A percentile compares a stretch with the other conserved stretches of the same genome.
phyloP scores from a whole-genome alignment of 805 yeast species.

The Torulaspora franciscae region DNA sequence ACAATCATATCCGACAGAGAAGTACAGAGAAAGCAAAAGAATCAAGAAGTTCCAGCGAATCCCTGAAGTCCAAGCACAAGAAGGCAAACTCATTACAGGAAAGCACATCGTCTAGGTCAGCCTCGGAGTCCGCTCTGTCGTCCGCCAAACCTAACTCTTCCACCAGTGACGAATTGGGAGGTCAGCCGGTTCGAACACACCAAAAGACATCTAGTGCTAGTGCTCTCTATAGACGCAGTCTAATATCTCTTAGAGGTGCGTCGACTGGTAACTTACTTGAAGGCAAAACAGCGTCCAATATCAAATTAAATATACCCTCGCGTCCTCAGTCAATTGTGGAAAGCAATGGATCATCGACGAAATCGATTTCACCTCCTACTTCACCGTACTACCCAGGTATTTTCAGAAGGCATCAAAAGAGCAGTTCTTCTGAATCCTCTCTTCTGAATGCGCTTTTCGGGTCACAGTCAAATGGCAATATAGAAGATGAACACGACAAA shows the following conservation, averaged over 20 bases:
- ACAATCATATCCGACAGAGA: constrained; percentile 25
- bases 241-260: constrained; percentile 32
- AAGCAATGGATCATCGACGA: constrained; percentile 11
- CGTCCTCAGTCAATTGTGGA: constrained; percentile 26
- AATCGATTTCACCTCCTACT: constrained; percentile 24
- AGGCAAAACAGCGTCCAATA: constrained; percentile 16
- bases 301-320: constrained; percentile 29
- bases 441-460: constrained; percentile 38
- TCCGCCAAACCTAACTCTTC: constrained; percentile 8
- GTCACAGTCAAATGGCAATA: constrained; percentile 24
- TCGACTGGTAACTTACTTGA: constrained; percentile 14
- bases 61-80: constrained; percentile 17
- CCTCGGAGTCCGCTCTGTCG: constrained; percentile 29
- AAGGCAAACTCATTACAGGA: constrained; percentile 14
- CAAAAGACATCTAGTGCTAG: constrained; percentile 32
- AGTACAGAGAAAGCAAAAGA: constrained; percentile 22
- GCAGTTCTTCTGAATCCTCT: constrained; percentile 57
- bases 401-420: constrained; percentile 59
- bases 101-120: constrained; percentile 20
- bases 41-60: constrained; percentile 31
- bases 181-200: constrained; percentile 16
- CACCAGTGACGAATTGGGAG: constrained; percentile 10
- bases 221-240: constrained; percentile 35
- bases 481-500: constrained; percentile 7
- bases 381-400: constrained; percentile 40